Evolutionary conservation across 208 protist genomes (phyloP), one percentile per base, ranked within the genome.

Genomic region (Sergeia podlipaevii): DNA sequence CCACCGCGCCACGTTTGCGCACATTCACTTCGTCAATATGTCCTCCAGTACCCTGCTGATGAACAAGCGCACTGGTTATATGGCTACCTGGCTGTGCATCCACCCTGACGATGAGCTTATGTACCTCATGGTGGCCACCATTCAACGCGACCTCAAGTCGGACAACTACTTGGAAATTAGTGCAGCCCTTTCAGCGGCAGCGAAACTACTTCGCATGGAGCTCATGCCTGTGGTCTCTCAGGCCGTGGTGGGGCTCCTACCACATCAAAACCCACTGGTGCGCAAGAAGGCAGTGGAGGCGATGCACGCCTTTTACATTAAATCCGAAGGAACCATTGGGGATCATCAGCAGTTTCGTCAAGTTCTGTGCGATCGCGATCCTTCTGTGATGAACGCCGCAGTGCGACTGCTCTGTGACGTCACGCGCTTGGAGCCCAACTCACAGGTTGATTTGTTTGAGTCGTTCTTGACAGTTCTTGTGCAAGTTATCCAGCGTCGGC

Each of bases 11-110:
- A 64, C 82, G 32, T 98, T 98, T 65, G 91, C 73, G 17, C 82
- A 99, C 80, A 97, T 99, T 47, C 80, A 97, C 49, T 96, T 93
- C 50, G 83, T 98, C 18, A 99, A 99, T 54, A 93, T 98, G 44
- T 88, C 93, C n/a, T 77, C 93, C n/a, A 70, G 68, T 45, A 15
- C 4, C 18, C 32, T 58, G n/a, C 50, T 72, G 11, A 53, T 67
- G 2, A 68, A 80, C 37, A 97, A 97, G 60, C 70, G 73, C 33
- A 83, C 74, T 13, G 97, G 96, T 33, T 98, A 99, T 65, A 74
- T 98, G 7, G 84, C 91, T 15, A 71, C 85, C 1, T 78, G 79
- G 29, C 59, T 96, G 5, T 95, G 88, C 61, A 65, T 99, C 20
- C 54, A 82, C 24, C 70, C 87, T 0, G 85, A 89, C 4, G 81